Base-by-base conservation (phyloP, 2,329 filamentous ascomycete species). In the Keithomyces neogunnii region DNA sequence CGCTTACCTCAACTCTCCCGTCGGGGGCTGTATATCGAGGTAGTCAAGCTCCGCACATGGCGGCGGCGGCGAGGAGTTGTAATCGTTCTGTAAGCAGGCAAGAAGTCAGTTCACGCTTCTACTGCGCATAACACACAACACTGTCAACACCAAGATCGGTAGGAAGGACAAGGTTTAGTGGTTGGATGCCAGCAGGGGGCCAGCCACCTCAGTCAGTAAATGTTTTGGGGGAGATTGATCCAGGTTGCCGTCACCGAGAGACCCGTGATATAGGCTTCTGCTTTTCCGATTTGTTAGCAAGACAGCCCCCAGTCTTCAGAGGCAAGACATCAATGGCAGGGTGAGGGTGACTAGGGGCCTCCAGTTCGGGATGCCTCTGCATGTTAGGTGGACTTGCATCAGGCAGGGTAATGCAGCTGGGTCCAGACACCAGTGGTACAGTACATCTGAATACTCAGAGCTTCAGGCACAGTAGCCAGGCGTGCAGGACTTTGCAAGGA, bases 1-100 rank as follows among this genome's bases (percentile, higher is more conserved):
- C 45, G 75, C 77, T 64, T 65, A 80, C 77, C 77, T 76, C 69
- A 80, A 77, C 63, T 80, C 77, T 73, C 63, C 66, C 33, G 69
- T 63, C 59, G 73, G 69, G 48, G 72, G 66, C 50, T 71, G 72
- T 60, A 79, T 71, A 50, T 77, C 74, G 62, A 79, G 71, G 62
- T 78, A 80, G 59, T 78, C 75, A 63, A 80, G 69, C 64, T 73
- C 75, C 60, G 63, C 53, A 49, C 58, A 60, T 54, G 67, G 61
- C 62, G 70, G 67, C 62, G 70, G 67, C 66, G 76, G 71, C 66
- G 77, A 75, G 65, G 74, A 70, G 66, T 77, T 73, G 68, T 77
- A 80, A 63, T 78, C 77, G 74, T 80, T 70, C 65, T 71, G 59
- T 57, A 65, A 55, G 51, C 55, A 56, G 48, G 51, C 50, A 51